Percentiles rank a stretch among this genome's conserved stretches.
phyloP scores from a whole-genome alignment of 345 rosid genomes.

The thale cress (Arabidopsis thaliana) region TAIR10.1 NC_003076.8:20956501-20957000 shows the following conservation, averaged over 20 bases:
- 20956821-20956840: constrained; percentile 17
- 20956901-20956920: constrained; percentile 56
- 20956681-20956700: constrained; percentile 36
- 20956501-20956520: background rate
- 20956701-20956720: constrained; percentile 35
- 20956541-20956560: background rate
- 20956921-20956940: constrained; percentile 41
- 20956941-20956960: constrained; percentile 38
- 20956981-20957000: constrained; percentile 43
- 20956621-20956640: constrained; percentile 4
- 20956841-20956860: background rate
- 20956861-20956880: constrained; percentile 58
- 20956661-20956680: constrained; percentile 29
- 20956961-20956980: constrained; percentile 44
- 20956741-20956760: constrained; percentile 22
- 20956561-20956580: constrained; percentile 6
- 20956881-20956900: constrained; percentile 59
- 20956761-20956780: constrained; percentile 9
- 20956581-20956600: background rate
- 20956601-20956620: constrained; percentile 28
- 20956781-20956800: constrained; percentile 32
- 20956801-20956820: constrained; percentile 1
- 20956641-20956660: constrained; percentile 25
- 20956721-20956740: constrained; percentile 33
- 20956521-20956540: background rate